Conservation (phyloP, 331 rosid genomes). For the Stylosanthes scabra region DNA sequence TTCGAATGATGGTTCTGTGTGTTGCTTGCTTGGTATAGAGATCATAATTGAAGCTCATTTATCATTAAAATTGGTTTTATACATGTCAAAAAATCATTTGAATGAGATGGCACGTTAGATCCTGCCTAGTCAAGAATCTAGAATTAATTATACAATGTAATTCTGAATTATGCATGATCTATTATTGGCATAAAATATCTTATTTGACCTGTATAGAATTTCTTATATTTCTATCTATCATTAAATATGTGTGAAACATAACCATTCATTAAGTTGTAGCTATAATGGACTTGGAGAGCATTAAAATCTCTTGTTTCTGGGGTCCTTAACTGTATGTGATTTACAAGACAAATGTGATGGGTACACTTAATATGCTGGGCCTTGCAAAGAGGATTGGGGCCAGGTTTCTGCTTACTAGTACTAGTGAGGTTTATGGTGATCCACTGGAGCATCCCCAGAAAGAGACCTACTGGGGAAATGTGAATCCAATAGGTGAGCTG, state of each 20-base stretch:
- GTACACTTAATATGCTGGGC: constrained; percentile 96
- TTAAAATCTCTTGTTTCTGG: constrained; percentile 19
- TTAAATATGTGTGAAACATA: background rate
- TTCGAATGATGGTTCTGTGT: background rate
- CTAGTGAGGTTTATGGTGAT: constrained; percentile 99
- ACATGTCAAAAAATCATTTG: background rate
- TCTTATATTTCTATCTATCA: background rate
- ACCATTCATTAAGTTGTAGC: background rate
- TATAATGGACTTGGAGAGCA: background rate
- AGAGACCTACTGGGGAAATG: constrained; percentile 99
- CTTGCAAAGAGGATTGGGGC: constrained; percentile 99
- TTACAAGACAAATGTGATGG: constrained; percentile 99
- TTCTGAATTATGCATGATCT: background rate
- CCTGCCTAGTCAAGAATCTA: background rate
- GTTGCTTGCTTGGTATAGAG: background rate
- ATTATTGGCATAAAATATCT: background rate
- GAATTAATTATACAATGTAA: background rate
- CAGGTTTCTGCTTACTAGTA: constrained; percentile 90
- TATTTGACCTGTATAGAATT: background rate
- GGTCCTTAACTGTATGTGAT: constrained; percentile 56
- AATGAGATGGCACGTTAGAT: background rate
- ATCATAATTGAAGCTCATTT: background rate
- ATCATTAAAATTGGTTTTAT: background rate
- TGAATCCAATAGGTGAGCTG: constrained; percentile 93
- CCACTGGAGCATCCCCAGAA: constrained; percentile 99